These are phyloP conservation scores for Cordyceps cateniannulata DNA, from an alignment of 2,329 filamentous ascomycete genomes.

Conservation along the genomic window DNA sequence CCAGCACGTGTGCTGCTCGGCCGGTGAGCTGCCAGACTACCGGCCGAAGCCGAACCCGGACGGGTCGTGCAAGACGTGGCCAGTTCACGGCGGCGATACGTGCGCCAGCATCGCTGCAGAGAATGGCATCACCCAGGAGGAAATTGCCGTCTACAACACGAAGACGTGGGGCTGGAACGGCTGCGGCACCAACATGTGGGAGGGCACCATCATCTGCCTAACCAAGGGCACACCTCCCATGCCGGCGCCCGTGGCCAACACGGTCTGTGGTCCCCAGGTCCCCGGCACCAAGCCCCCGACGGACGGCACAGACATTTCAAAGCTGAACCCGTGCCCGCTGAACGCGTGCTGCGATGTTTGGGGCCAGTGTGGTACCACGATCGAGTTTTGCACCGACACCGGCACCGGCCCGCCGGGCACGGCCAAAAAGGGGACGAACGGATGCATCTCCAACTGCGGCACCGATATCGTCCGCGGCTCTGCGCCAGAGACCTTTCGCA, in stretches of 20 bases:
- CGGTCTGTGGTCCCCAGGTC: slow-evolving; percentile 19
- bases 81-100: not conserved
- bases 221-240: slow-evolving; percentile 17
- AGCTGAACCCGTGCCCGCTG: slow-evolving; percentile 25
- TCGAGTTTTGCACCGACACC: slow-evolving; percentile 28
- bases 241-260: slow-evolving; percentile 16
- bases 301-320: slow-evolving; percentile 12
- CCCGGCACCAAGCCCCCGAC: slow-evolving; percentile 18
- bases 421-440: slow-evolving; percentile 6
- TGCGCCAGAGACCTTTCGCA: not conserved
- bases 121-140: slow-evolving; percentile 15
- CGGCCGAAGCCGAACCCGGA: slow-evolving; percentile 1
- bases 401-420: slow-evolving; percentile 12
- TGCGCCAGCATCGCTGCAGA: slow-evolving; percentile 19
- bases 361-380: slow-evolving; percentile 35
- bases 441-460: slow-evolving; percentile 18
- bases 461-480: slow-evolving; percentile 18
- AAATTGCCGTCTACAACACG: slow-evolving; percentile 22
- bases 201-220: slow-evolving; percentile 18
- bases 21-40: not conserved
- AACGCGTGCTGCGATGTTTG: slow-evolving; percentile 28
- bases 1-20: slow-evolving; percentile 6
- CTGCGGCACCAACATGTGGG: slow-evolving; percentile 14
- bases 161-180: slow-evolving; percentile 22
- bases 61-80: not conserved